A percentile compares a stretch with the other conserved stretches of the same genome.
These are phyloP conservation scores for Caulochytrium protostelioides DNA, from an alignment of 371 early-diverging fungal species.

Conservation along the genomic window DNA sequence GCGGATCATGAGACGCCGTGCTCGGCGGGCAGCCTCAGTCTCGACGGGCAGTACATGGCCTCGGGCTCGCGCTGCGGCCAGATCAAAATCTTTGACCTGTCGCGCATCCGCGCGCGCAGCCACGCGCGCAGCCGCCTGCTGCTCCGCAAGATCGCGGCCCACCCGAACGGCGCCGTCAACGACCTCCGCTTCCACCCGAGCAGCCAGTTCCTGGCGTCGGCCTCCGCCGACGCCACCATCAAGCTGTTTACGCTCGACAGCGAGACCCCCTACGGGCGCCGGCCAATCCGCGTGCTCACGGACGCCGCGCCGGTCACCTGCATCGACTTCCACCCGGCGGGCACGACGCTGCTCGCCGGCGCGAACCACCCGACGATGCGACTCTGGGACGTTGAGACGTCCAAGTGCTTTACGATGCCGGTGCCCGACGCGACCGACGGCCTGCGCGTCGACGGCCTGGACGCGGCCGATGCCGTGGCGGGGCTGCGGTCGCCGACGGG, in stretches of 20 bases:
- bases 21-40: too few relatives aligned
- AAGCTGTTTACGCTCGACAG: slow-evolving; percentile 72
- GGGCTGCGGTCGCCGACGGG: not conserved
- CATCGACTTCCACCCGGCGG: slow-evolving; percentile 66
- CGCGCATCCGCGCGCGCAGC: slow-evolving; percentile 5
- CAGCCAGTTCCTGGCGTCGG: slow-evolving; percentile 63
- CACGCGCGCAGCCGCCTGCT: slow-evolving; percentile 34
- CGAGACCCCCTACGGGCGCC: slow-evolving; percentile 52
- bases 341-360: slow-evolving; percentile 49
- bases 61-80: slow-evolving; percentile 77
- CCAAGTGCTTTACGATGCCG: slow-evolving; percentile 45
- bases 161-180: slow-evolving; percentile 50
- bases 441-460: slow-evolving; percentile 5
- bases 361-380: slow-evolving; percentile 54
- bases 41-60: slow-evolving; percentile 51
- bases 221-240: slow-evolving; percentile 61
- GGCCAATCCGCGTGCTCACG: slow-evolving; percentile 23
- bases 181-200: slow-evolving; percentile 83
- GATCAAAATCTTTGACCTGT: slow-evolving; percentile 66
- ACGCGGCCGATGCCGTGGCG: not conserved
- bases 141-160: slow-evolving; percentile 71
- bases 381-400: slow-evolving; percentile 60
- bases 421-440: slow-evolving; percentile 33
- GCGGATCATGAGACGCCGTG: too few relatives aligned
- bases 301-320: slow-evolving; percentile 48